Base-by-base conservation (phyloP, 176 grass and related monocot genomes). In the Aegilops sharonensis region DNA sequence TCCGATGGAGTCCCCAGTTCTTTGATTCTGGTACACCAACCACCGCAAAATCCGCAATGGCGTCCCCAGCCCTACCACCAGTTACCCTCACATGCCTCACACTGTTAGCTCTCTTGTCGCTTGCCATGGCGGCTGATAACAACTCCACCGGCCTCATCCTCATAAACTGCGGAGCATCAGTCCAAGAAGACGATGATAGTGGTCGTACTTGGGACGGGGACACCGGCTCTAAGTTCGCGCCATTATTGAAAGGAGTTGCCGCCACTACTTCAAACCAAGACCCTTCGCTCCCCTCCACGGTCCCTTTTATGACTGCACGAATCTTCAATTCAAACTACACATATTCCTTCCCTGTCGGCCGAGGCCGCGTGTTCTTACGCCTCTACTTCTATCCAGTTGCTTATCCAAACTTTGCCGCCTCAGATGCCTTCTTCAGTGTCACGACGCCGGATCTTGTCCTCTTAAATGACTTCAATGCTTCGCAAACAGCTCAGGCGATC, bases 381-480 rank as follows among this genome's bases (percentile, higher is more conserved):
- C 95, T 98, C 66, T 88, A 98, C 82, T 98, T 98, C 52, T 98
- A 93, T 52, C 82, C 93, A 6, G 10, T 1, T 11, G 40, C 8
- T 61, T 90, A 98, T 50, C 85, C 66, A 17, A 81, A 5, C 39
- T 70, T 77, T 17, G 17, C 75, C 11, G 17, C 66, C 23, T 3
- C 83, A 3, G 31, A 92, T 76, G 85, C 77, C 8, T 89, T 45
- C 83, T 98, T 98, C 48, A 27, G 75, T 70, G 92, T 93, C 79
- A 45, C 85, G 6, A 60, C 87, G 0, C 21, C 6, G 3, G 13
- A 64, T n/a, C 66, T 83, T 13, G 79, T 43, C 81, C 91, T 98
- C n/a, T 32, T 98, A 2, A 52, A 84, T 0, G 83, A 93, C 12
- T 93, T 98, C 85, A 91, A 82, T 45, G 85, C 93, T 18, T 90